Evolutionary conservation across 2,329 filamentous ascomycete genomes (phyloP).

Genomic region (Colletotrichum lini): DNA sequence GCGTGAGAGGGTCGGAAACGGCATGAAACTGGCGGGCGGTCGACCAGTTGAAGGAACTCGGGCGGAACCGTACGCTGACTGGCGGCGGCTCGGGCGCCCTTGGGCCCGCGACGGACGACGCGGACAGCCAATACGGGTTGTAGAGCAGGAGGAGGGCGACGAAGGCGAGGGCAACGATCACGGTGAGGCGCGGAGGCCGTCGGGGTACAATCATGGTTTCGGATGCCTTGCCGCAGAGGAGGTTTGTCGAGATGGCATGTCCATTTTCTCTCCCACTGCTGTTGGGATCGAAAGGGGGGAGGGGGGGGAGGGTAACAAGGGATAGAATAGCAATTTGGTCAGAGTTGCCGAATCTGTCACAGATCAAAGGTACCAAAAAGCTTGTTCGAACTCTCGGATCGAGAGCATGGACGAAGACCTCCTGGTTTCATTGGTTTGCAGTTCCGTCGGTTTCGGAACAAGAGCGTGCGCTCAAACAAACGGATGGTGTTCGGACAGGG

Average conservation of each 20-base stretch:
- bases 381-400: neutral
- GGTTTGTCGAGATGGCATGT: neutral
- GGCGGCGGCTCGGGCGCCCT: neutral
- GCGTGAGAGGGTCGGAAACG: conserved; percentile 49
- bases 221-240: neutral
- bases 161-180: neutral
- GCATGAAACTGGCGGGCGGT: conserved; percentile 47
- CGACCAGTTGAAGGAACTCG: conserved; percentile 52
- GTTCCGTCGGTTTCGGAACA: too few relatives aligned
- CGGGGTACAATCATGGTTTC: neutral
- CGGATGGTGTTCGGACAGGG: neutral
- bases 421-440: neutral
- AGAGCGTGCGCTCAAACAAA: neutral
- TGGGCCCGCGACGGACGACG: neutral
- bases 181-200: neutral
- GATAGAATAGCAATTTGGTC: neutral
- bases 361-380: neutral
- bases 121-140: neutral
- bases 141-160: neutral
- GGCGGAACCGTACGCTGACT: conserved; percentile 45
- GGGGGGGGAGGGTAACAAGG: too few relatives aligned
- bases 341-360: neutral
- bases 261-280: neutral
- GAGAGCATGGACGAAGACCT: neutral
- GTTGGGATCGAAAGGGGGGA: neutral